Evolutionary conservation across 441 rosid species (phyloP), one percentile per base, ranked within the genome.

Genomic region (Arabidopsis lyrata): DNA sequence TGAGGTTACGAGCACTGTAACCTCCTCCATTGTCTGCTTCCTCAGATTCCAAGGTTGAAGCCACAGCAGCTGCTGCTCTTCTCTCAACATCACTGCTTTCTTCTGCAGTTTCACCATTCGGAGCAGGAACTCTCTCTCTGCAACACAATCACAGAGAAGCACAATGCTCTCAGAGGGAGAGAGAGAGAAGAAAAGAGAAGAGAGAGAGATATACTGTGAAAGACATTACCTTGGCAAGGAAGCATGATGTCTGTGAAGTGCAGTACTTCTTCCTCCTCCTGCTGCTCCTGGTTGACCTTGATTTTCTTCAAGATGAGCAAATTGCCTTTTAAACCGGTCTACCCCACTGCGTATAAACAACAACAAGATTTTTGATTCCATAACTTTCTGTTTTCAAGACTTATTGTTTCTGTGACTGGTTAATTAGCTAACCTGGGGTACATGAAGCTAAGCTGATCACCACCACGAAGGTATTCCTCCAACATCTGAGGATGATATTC

Each of bases 401-500:
- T 13, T n/a, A 2, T 20, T 34, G 68, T 47, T 34, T 42, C 36
- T 72, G 24, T 50, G 54, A 32, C 22, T 35, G 68, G 73, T 72
- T 66, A 47, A 61, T 29, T 53, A 54, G 48, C 84, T 50, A 52
- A 92, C 99, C 99, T 96, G 56, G 99, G 99, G 77, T 90, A 96
- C 99, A 96, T 85, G 83, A 96, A 96, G 84, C 96, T 94, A 62
- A 93, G 90, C 73, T 90, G 99, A 13, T 94, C 99, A 66, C 98
- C 97, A 59, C 99, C 99, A 20, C 85, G 87, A 76, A 87, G 91
- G 84, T 92, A 88, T 74, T 94, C 99, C 76, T 96, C 89, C 66
- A 96, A 86, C 99, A 96, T 94, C 77, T 90, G 95, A 41, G 99
- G 99, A 88, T 96, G 99, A 78, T 96, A 96, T 77, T 96, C 99